A percentile compares a stretch with the other conserved stretches of the same genome.
Conservation (phyloP, 73 alveolate species). For the Paramecium pentaurelia region DNA sequence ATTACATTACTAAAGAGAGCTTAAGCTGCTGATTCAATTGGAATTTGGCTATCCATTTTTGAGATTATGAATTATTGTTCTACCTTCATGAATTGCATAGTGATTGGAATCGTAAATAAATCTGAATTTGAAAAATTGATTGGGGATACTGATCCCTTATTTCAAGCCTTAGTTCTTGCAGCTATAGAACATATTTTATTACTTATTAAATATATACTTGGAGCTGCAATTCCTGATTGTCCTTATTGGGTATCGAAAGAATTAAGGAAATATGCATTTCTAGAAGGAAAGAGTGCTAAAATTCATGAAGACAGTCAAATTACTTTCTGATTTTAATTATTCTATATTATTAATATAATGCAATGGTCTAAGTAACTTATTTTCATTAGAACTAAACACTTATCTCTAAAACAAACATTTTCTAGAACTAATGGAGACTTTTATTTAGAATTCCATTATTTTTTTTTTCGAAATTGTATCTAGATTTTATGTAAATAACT, state of each 20-base stretch:
- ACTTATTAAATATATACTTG: constrained; percentile 17
- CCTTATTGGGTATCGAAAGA: constrained; percentile 33
- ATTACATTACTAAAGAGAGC: not conserved
- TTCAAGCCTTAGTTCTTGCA: not conserved
- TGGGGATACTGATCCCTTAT: not conserved
- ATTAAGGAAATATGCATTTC: not conserved
- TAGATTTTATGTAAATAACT: not conserved
- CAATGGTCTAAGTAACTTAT: not conserved
- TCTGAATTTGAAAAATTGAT: not conserved
- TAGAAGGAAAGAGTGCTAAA: not conserved
- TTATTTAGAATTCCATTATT: too few relatives aligned
- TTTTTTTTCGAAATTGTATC: not conserved
- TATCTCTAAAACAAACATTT: too few relatives aligned
- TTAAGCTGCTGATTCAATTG: constrained; percentile 33
- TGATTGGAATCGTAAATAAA: constrained; percentile 10
- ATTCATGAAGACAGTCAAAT: not conserved
- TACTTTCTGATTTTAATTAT: not conserved
- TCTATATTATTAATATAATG: not conserved
- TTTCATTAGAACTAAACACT: not conserved
- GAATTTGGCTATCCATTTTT: constrained; percentile 29
- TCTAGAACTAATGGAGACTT: not conserved
- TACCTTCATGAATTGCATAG: constrained; percentile 40
- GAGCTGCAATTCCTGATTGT: constrained; percentile 18
- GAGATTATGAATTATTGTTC: constrained; percentile 22
- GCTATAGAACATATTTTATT: constrained; percentile 15